Evolutionary conservation across 306 rosid species (phyloP), one percentile per base, ranked within the genome.

Genomic region (Corylus heterophylla): DNA sequence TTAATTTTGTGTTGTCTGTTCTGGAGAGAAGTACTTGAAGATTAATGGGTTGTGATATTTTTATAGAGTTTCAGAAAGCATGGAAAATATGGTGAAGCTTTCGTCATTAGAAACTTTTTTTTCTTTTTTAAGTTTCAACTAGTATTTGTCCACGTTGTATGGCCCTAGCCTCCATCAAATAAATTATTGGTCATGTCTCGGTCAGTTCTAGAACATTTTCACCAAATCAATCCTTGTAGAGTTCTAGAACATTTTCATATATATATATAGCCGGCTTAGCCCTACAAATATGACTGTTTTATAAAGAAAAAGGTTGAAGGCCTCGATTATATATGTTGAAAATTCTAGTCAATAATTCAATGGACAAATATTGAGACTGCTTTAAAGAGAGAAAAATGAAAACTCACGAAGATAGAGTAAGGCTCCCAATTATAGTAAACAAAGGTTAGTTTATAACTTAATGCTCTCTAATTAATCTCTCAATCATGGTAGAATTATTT

Each of bases 61-160:
- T 58, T 80, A 80, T 80, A 74, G 83, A 74, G 83, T 50, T 17
- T 44, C 6, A 39, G 8, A 3, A 7, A 12, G 11, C 51, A 13
- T 25, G 35, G 27, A 73, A 73, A 2, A 35, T 52, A 47, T 4
- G 3, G 12, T 14, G 25, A 63, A 49, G 77, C 16, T 72, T 48
- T 59, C 62, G 27, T 51, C 69, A 22, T 58, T 58, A 58, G 35
- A 31, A 58, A 12, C 35, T 31, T 31, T 31, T 31, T 31, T 31
- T 31, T 2, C 2, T 31, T 31, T 31, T 29, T 35, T 14, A 16
- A 63, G n/a, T 47, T 62, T 31, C 22, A 31, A 12, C 47, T 2
- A 29, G 45, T 63, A 67, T 1, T 37, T 37, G 27, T 0, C 50
- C 48, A 39, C 8, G 27, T 5, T 0, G 8, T 66, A 3, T 1